These are phyloP conservation scores for Tylopilus plumbeoviolaceoides DNA, from an alignment of 768 basidiomycete species.

Conservation along the genomic window DNA sequence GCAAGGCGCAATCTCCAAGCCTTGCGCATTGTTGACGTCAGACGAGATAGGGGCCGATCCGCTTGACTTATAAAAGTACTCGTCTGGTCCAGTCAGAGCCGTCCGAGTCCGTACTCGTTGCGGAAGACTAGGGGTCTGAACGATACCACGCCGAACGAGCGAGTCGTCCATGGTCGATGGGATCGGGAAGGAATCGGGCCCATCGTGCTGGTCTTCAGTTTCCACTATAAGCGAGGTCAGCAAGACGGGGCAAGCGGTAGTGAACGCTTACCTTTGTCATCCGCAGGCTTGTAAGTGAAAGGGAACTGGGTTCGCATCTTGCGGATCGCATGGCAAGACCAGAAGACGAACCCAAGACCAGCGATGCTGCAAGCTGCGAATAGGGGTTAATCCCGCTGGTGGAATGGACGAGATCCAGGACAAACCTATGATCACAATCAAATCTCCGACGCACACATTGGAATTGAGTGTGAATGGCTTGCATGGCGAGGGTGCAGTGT, in stretches of 20 bases:
- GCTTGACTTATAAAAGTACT: neutral
- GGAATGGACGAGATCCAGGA: neutral
- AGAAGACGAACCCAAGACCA: constrained; percentile 17
- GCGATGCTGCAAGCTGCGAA: constrained; percentile 15
- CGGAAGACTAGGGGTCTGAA: constrained; percentile 1
- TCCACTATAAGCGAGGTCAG: constrained; percentile 3
- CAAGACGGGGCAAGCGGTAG: neutral
- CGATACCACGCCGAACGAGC: neutral
- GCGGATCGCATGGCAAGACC: constrained; percentile 18
- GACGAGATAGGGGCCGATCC: neutral
- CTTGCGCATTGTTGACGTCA: neutral
- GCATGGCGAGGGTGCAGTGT: constrained; percentile 3
- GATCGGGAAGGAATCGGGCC: constrained; percentile 5
- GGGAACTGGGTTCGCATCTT: constrained; percentile 16
- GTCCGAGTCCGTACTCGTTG: constrained; percentile 12
- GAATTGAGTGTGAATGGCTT: constrained; percentile 4
- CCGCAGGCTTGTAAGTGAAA: neutral
- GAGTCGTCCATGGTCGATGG: neutral
- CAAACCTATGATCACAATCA: constrained; percentile 23
- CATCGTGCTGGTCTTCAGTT: neutral
- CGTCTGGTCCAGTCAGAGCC: constrained; percentile 1
- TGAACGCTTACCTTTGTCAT: constrained; percentile 1
- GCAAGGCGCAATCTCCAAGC: neutral
- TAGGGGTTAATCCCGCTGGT: neutral
- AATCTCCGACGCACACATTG: constrained; percentile 22